Conservation (phyloP, 495 filamentous ascomycete species). For the Tuber aestivum region DNA sequence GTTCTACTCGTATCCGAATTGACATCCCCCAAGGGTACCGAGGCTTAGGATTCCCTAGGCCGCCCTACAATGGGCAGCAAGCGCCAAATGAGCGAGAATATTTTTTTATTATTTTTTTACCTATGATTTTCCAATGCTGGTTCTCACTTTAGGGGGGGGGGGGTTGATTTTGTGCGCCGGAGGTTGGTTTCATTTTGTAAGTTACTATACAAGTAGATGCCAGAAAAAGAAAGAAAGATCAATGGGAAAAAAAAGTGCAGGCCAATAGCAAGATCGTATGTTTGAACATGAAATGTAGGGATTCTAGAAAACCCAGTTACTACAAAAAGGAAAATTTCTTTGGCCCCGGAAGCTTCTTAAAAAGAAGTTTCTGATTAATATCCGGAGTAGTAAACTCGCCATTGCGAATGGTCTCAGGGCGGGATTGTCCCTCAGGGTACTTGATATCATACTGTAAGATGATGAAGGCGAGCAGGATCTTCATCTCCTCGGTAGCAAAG, state of each 20-base stretch:
- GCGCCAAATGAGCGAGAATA: neutral
- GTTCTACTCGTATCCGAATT: too few species aligned
- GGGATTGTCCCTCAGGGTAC: constrained; percentile 44
- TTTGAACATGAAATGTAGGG: neutral
- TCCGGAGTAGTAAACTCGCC: constrained; percentile 45
- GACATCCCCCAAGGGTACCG: neutral
- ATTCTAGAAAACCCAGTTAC: neutral
- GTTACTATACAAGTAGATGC: neutral
- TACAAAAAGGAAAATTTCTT: constrained; percentile 23
- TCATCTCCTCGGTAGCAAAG: constrained; percentile 51
- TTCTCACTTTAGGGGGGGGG: neutral
- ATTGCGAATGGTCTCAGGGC: constrained; percentile 43
- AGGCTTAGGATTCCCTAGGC: neutral
- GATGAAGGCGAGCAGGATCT: constrained; percentile 47
- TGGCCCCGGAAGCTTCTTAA: constrained; percentile 31
- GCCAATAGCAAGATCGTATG: neutral
- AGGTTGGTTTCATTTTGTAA: neutral
- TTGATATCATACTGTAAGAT: constrained; percentile 50
- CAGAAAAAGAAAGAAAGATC: neutral
- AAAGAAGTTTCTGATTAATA: constrained; percentile 41
- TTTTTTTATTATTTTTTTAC: neutral
- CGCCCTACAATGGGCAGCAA: neutral
- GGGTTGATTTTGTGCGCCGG: neutral
- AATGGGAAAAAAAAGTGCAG: neutral
- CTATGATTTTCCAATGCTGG: neutral